Evolutionary conservation across 108 stramenopile genomes (phyloP).

Genomic region (Epithemia pelagica): DNA sequence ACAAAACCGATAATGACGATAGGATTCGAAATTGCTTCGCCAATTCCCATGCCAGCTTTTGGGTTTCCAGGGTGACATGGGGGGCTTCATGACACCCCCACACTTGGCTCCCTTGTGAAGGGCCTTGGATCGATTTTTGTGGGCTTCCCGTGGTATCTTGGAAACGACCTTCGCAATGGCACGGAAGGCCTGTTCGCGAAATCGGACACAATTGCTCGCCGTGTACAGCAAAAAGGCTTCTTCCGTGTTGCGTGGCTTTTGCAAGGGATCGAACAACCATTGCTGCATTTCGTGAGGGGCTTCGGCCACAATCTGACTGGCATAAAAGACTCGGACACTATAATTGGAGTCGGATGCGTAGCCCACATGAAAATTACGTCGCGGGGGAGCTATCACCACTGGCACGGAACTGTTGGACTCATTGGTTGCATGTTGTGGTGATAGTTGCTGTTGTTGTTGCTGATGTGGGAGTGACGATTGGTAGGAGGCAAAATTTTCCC

Average conservation of each 20-base stretch:
- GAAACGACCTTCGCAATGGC: background rate
- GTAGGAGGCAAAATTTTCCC: too few species aligned
- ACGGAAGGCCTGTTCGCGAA: background rate
- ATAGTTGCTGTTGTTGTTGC: too few species aligned
- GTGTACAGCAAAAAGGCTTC: background rate
- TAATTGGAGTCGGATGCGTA: background rate
- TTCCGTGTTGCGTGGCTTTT: background rate
- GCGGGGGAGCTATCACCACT: background rate
- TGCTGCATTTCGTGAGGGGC: background rate
- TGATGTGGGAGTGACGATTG: too few species aligned
- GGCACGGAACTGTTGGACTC: too few species aligned
- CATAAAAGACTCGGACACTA: background rate
- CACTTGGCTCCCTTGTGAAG: background rate
- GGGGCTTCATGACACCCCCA: background rate
- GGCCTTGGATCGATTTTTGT: too few species aligned
- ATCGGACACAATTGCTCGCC: background rate
- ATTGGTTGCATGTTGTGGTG: too few species aligned
- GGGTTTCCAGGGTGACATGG: background rate
- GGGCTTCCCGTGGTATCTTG: too few species aligned
- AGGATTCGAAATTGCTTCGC: background rate
- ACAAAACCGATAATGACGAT: slow-evolving; percentile 26
- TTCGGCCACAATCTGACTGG: background rate
- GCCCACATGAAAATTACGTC: background rate
- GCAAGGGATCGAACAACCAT: background rate
- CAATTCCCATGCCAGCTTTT: background rate